Base-by-base conservation (phyloP, 148 eudicot genomes). In the Spergularia bocconei region DNA sequence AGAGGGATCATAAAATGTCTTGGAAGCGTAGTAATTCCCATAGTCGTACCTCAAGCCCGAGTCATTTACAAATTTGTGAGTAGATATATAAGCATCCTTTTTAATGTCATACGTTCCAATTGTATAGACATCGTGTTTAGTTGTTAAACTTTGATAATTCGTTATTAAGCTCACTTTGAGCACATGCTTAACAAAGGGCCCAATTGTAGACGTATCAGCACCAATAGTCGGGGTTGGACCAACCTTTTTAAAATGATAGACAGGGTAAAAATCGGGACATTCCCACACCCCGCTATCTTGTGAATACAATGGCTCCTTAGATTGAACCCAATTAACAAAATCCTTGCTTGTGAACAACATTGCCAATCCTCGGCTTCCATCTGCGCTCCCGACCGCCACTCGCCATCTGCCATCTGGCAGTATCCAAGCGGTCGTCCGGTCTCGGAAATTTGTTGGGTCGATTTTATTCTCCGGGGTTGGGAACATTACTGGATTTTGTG, bases 341-440 rank as follows among this genome's bases (percentile, higher is more conserved):
- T 91, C 90, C 63, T 51, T 82, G 7, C 91, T 91, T 14, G 66
- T 76, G 63, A 83, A 89, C 16, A 91, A 57, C 52, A 87, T 20
- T 7, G 86, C 87, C 20, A 65, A 48, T 8, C 91, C 91, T 2
- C 53, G 56, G 7, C n/a, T 58, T 3, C 66, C 60, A 6, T 47
- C 16, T 25, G 66, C 65, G 73, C 54, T 83, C 21, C 91, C 91
- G 6, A 86, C 41, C 3, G 77, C 36, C 25, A 84, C 70, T 48
- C 83, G 74, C 89, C 91, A 88, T 14, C 13, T 23, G 4, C 85
- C 80, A 50, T 84, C 86, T 0, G 76, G 78, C 71, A 76, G 58
- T 12, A 54, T 9, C 93, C 93, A 89, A 2, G 91, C 90, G 0
- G 93, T 89, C n/a, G 91, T 83, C 3, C 93, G 91, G 79, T 91